A percentile compares a stretch with the other conserved stretches of the same genome.
Evolutionary conservation across 1,284 basidiomycete genomes (phyloP).

Genomic region (Mycena sp.): DNA sequence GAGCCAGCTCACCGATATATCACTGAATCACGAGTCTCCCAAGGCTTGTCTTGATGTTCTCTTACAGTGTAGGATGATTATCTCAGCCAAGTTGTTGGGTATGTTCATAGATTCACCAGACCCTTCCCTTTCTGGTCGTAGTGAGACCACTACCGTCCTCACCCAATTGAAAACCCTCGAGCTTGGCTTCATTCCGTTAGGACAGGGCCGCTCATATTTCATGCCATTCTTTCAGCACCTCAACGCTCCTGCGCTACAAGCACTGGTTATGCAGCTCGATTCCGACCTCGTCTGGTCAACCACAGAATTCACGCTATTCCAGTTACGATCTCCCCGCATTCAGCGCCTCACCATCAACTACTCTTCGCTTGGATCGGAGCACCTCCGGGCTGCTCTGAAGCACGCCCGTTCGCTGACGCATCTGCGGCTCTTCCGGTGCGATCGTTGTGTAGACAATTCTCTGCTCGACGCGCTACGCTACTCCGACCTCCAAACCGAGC

Average conservation of each 20-base stretch:
- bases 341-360: not conserved
- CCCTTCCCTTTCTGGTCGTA: not conserved
- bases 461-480: too few species aligned
- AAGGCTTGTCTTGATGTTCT: not conserved
- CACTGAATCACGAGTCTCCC: not conserved
- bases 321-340: conserved; percentile 7
- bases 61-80: not conserved
- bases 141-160: not conserved
- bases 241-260: not conserved
- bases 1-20: not conserved
- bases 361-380: not conserved
- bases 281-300: not conserved
- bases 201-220: not conserved
- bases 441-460: too few species aligned
- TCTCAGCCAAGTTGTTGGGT: conserved; percentile 6
- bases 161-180: not conserved
- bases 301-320: conserved; percentile 11
- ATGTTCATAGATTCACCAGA: not conserved
- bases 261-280: not conserved
- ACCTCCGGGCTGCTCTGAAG: not conserved
- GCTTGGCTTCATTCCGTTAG: not conserved
- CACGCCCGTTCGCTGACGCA: not conserved
- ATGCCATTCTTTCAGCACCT: not conserved
- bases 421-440: too few species aligned
- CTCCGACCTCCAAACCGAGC: too few species aligned